These are phyloP conservation scores for Hordeum vulgare DNA, from an alignment of 176 grass and related monocot genomes.

Conservation along the genomic window DNA sequence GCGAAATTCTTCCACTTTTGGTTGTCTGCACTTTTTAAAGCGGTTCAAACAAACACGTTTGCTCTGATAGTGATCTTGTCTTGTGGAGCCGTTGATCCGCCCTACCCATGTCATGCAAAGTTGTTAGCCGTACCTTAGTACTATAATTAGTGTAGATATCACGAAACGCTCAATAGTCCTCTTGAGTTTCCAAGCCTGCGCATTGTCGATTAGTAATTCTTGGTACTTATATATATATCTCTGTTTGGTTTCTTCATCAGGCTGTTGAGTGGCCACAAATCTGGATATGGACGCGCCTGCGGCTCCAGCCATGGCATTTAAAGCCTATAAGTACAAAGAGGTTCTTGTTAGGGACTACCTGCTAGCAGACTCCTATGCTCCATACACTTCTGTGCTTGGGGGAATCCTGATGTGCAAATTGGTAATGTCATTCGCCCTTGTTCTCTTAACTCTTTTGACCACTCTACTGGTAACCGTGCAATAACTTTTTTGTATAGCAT, in stretches of 20 bases:
- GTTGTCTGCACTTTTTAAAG: too few relatives aligned
- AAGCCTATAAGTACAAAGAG: conserved; percentile 63
- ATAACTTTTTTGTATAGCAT: not conserved
- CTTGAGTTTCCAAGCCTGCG: not conserved
- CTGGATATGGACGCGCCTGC: conserved; percentile 28
- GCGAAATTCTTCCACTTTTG: not conserved
- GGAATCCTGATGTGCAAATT: conserved; percentile 89
- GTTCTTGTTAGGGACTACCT: conserved; percentile 69
- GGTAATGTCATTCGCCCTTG: conserved; percentile 36
- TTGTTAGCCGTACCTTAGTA: not conserved
- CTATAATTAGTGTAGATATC: not conserved
- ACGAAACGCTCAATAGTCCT: not conserved
- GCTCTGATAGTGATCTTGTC: not conserved
- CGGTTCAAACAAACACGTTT: not conserved
- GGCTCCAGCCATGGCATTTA: conserved; percentile 36
- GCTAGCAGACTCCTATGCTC: conserved; percentile 68
- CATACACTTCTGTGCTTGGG: conserved; percentile 48
- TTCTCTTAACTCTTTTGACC: not conserved
- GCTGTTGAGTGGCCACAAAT: not conserved
- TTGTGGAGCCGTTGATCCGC: not conserved
- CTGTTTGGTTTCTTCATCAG: not conserved
- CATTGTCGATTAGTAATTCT: not conserved
- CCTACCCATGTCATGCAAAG: not conserved
- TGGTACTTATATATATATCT: not conserved
- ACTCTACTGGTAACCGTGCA: not conserved